Evolutionary conservation across 2,329 filamentous ascomycete genomes (phyloP).

Genomic region (Colletotrichum kahawae): DNA sequence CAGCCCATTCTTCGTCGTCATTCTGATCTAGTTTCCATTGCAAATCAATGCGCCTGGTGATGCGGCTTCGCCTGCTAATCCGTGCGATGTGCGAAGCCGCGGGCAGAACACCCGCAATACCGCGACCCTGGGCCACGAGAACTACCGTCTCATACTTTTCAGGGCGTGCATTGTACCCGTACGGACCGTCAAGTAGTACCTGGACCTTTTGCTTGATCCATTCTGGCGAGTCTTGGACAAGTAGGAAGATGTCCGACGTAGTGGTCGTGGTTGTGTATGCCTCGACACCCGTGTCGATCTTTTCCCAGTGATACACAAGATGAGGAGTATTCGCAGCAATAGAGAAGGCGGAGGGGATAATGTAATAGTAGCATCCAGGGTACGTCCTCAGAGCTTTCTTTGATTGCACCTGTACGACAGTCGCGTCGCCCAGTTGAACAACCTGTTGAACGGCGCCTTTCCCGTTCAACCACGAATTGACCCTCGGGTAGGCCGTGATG

Average conservation of each 20-base stretch:
- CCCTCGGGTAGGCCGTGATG: neutral
- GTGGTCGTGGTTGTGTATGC: neutral
- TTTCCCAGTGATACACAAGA: neutral
- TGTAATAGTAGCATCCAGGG: neutral
- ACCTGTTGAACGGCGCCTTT: neutral
- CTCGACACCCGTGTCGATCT: neutral
- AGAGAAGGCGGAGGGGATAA: neutral
- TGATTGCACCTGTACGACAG: neutral
- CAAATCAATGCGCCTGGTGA: neutral
- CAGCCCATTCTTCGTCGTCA: neutral
- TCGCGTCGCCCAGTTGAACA: neutral
- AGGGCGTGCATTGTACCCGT: neutral
- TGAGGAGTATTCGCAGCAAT: neutral
- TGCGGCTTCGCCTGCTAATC: neutral
- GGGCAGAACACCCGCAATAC: neutral
- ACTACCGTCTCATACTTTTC: neutral
- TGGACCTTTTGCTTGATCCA: too few relatives aligned
- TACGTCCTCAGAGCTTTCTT: neutral
- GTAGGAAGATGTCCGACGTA: neutral
- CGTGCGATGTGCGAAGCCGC: neutral
- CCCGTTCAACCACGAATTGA: neutral
- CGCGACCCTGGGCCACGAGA: neutral
- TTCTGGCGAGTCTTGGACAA: neutral
- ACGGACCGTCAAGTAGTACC: neutral
- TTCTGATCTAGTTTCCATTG: neutral